Conservation (phyloP, 2,329 filamentous ascomycete genomes). For the Clonostachys rosea region DNA sequence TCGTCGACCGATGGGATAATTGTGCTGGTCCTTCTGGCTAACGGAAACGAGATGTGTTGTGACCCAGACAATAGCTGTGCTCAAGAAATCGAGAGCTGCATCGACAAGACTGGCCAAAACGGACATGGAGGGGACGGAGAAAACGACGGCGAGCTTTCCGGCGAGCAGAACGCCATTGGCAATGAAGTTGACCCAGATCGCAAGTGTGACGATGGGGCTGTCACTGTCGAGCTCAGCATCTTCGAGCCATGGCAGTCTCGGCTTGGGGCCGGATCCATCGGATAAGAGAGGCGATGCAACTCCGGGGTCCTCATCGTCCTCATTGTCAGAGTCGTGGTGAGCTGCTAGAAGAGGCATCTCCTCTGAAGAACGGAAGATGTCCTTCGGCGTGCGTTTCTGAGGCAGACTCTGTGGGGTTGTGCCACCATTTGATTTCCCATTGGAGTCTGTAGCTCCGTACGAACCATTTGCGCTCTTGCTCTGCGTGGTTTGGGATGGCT, state of each 20-base stretch:
- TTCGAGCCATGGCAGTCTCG: slow-evolving; percentile 65
- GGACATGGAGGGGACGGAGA: slow-evolving; percentile 76
- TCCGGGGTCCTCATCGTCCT: slow-evolving; percentile 30
- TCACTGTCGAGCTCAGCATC: slow-evolving; percentile 69
- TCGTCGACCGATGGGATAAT: slow-evolving; percentile 70
- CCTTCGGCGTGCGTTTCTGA: slow-evolving; percentile 76
- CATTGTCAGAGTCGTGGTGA: slow-evolving; percentile 34
- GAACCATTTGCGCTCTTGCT: slow-evolving; percentile 4
- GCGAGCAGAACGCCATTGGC: slow-evolving; percentile 73
- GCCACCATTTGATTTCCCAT: slow-evolving; percentile 14
- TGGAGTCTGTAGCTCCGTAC: slow-evolving; percentile 21
- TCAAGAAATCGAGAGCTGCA: slow-evolving; percentile 74
- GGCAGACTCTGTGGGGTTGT: slow-evolving; percentile 28
- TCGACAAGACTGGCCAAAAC: slow-evolving; percentile 78
- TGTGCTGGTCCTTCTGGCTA: slow-evolving; percentile 66
- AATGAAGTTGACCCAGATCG: slow-evolving; percentile 80
- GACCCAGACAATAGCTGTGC: slow-evolving; percentile 75
- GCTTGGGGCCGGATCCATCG: slow-evolving; percentile 30
- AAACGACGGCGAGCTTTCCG: slow-evolving; percentile 72
- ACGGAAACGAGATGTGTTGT: slow-evolving; percentile 66
- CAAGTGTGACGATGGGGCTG: slow-evolving; percentile 73
- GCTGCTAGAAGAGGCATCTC: slow-evolving; percentile 58
- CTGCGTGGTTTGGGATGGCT: not conserved
- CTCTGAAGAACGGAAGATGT: slow-evolving; percentile 76
- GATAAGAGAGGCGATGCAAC: slow-evolving; percentile 8